A percentile compares a stretch with the other conserved stretches of the same genome.
Conservation (phyloP, 305 asterid genomes). For the Rubia occidens region DNA sequence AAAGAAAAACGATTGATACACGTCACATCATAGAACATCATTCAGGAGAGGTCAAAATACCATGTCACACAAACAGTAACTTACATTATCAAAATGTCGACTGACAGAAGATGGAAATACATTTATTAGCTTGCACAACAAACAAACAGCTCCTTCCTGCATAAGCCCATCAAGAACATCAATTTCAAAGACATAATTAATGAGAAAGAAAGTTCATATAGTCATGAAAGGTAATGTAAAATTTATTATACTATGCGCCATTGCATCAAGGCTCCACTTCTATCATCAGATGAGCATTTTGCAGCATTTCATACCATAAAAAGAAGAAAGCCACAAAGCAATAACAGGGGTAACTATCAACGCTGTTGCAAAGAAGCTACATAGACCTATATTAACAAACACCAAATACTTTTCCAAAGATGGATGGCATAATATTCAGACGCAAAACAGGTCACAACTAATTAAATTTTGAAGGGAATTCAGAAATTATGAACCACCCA, state of each 20-base stretch:
- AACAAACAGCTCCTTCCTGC: conserved; percentile 66
- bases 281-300: background rate
- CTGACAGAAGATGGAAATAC: conserved; percentile 54
- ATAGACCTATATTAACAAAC: background rate
- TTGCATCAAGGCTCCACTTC: background rate
- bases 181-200: conserved; percentile 9
- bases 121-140: conserved; percentile 49
- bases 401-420: background rate
- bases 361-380: background rate
- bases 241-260: too few relatives aligned
- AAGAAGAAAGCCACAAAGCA: conserved; percentile 1
- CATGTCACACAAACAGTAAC: conserved; percentile 21
- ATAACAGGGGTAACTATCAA: background rate
- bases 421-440: background rate
- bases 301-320: background rate
- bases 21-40: background rate
- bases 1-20: background rate
- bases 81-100: conserved; percentile 72
- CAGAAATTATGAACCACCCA: background rate
- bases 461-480: background rate
- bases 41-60: conserved; percentile 2
- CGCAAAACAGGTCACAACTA: background rate
- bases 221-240: background rate
- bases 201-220: conserved; percentile 6
- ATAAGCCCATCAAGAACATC: conserved; percentile 23